A percentile compares a stretch with the other conserved stretches of the same genome.
These are phyloP conservation scores for Kwoniella sp. DNA, from an alignment of 768 basidiomycete genomes.

Conservation along the genomic window DNA sequence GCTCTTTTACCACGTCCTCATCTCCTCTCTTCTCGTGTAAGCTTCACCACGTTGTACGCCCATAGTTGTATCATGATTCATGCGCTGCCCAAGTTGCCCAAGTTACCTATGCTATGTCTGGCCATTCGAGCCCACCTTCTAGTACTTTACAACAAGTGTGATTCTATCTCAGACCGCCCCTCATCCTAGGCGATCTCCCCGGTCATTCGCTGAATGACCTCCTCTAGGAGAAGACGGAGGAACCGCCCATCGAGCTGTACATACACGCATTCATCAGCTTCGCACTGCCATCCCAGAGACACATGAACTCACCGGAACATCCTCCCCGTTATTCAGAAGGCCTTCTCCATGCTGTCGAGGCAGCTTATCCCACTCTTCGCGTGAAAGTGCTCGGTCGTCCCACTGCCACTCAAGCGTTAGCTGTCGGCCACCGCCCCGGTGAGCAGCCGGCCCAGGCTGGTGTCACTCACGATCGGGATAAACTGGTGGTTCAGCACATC, in stretches of 20 bases:
- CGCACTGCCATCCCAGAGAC: not conserved
- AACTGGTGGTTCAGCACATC: conserved; percentile 25
- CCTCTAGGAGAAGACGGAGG: conserved; percentile 8
- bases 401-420: conserved; percentile 16
- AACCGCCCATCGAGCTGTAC: conserved; percentile 5
- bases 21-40: no score
- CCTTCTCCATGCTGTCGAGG: conserved; percentile 11
- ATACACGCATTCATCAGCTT: not conserved
- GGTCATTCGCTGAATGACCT: conserved; percentile 9
- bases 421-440: no score
- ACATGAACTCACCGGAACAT: conserved; percentile 15
- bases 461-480: conserved; percentile 19
- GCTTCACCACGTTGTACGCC: no score
- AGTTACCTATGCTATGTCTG: no score
- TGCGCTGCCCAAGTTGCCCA: no score
- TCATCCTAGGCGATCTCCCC: no score
- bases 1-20: no score
- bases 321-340: conserved; percentile 22
- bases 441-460: not conserved
- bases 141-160: no score
- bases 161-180: no score
- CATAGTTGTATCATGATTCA: no score
- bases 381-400: conserved; percentile 22
- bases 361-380: conserved; percentile 19
- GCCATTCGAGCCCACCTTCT: no score